A percentile compares a stretch with the other conserved stretches of the same genome.
Conservation (phyloP, 2,329 filamentous ascomycete species). For the Sclerotinia minor region DNA sequence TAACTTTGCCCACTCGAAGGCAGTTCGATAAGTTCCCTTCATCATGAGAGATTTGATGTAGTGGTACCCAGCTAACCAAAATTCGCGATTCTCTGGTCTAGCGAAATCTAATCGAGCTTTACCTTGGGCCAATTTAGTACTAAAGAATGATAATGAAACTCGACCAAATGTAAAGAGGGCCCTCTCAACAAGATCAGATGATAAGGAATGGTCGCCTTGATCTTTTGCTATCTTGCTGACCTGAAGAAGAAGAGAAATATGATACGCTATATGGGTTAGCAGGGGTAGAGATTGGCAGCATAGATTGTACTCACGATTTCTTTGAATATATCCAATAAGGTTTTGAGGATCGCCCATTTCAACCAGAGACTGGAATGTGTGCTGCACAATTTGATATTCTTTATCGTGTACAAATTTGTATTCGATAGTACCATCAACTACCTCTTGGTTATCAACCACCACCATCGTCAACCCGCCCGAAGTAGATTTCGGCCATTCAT, state of each 20-base stretch:
- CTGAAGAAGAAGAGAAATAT: slow-evolving; percentile 90
- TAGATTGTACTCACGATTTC: slow-evolving; percentile 53
- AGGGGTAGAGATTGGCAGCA: neutral
- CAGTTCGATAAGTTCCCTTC: slow-evolving; percentile 92
- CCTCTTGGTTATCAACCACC: slow-evolving; percentile 47
- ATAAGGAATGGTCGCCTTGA: slow-evolving; percentile 81
- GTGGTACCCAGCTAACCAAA: slow-evolving; percentile 86
- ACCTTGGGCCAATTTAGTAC: slow-evolving; percentile 72
- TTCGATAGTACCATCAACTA: slow-evolving; percentile 60
- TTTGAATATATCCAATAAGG: slow-evolving; percentile 72
- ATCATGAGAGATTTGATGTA: slow-evolving; percentile 83
- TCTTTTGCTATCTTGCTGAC: slow-evolving; percentile 91
- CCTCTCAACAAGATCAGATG: slow-evolving; percentile 84
- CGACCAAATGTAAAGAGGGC: slow-evolving; percentile 93
- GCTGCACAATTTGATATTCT: slow-evolving; percentile 72
- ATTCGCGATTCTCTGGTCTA: slow-evolving; percentile 83
- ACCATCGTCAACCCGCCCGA: slow-evolving; percentile 85
- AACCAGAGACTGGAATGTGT: slow-evolving; percentile 76
- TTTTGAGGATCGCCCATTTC: slow-evolving; percentile 80
- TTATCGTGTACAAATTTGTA: slow-evolving; percentile 77
- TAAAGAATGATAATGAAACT: slow-evolving; percentile 80
- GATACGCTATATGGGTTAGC: slow-evolving; percentile 62
- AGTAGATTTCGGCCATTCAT: slow-evolving; percentile 68
- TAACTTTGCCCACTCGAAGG: slow-evolving; percentile 90
- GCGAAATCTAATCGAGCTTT: slow-evolving; percentile 78